These are phyloP conservation scores for Erysimum cheiranthoides DNA, from an alignment of 345 rosid genomes.

Conservation along the genomic window DNA sequence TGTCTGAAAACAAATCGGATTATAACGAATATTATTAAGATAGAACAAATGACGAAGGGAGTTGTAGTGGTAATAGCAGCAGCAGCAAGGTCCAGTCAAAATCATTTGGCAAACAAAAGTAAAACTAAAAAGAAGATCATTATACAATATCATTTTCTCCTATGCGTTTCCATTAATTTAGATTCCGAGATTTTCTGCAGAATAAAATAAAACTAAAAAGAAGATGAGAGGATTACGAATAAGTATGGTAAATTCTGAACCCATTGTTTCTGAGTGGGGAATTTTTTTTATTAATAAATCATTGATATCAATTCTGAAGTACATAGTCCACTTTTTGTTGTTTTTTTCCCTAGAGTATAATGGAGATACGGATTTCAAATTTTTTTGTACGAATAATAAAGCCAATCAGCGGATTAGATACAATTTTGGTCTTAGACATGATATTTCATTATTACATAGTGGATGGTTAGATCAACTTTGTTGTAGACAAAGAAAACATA, in stretches of 20 bases:
- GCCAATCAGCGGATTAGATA: background rate
- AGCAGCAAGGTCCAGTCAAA: conserved; percentile 17
- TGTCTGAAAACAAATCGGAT: conserved; percentile 29
- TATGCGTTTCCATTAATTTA: background rate
- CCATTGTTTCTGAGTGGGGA: conserved; percentile 33
- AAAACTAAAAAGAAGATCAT: too few relatives aligned
- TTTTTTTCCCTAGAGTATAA: background rate
- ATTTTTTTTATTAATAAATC: background rate
- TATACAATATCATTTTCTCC: background rate
- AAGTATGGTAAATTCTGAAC: conserved; percentile 28
- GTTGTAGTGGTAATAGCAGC: conserved; percentile 5
- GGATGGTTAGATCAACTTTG: too few relatives aligned
- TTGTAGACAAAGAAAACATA: too few relatives aligned
- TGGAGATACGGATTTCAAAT: background rate
- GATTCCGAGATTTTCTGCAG: conserved; percentile 22
- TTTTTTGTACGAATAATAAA: conserved; percentile 5
- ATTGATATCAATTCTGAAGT: background rate
- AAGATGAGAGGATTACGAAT: conserved; percentile 31
- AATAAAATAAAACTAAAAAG: background rate
- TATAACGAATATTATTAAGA: conserved; percentile 26
- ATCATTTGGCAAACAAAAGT: conserved; percentile 20
- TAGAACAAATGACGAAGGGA: background rate
- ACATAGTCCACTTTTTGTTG: background rate
- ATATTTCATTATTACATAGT: too few relatives aligned
- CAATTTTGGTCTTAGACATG: background rate